Base-by-base conservation (phyloP, 2,329 filamentous ascomycete genomes). In the Fusarium kyushuense region DNA sequence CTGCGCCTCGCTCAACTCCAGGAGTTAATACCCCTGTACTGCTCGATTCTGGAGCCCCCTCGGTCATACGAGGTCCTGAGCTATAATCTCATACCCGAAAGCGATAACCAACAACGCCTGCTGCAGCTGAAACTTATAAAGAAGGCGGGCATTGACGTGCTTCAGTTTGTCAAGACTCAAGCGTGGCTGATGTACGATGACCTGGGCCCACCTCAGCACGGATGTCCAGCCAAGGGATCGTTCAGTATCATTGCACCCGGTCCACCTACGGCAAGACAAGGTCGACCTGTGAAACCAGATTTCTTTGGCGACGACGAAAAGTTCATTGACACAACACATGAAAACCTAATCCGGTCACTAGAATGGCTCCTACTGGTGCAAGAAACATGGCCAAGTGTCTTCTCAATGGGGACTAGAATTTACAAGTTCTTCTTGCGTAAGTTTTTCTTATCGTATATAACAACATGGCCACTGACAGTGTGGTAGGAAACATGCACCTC, bases 21-120 rank as follows among this genome's bases (percentile, higher is more conserved):
- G 61, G 90, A 95, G 65, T 81, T 96, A 41, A 91, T 97, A 56
- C 94, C 96, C 1, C 82, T 97, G 1, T 99, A 99, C 77, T 94
- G 92, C 65, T 93, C 93, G 11, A 90, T 93, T 72, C 83, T 99
- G 14, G 84, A 87, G 12, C 81, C 84, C 9, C 82, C 87, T 14
- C 86, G 90, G 65, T 85, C 86, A 64, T 89, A 93, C 70, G 86
- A 89, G 55, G 90, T 90, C 17, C 84, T 99, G 48, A 92, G 90
- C 58, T 87, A 88, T 53, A 91, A 96, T 57, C 81, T 97, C 56
- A 90, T 94, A 49, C 87, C 92, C 45, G 86, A 97, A 55, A 85
- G 86, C 29, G 87, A 92, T 42, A 79, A 83, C 10, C 82, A 87
- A 10, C 88, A 91, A 63, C 90, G 94, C 71, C 78, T 88, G 29